Evolutionary conservation across 805 yeast species (phyloP).

Genomic region (Yamadazyma akitaensis): DNA sequence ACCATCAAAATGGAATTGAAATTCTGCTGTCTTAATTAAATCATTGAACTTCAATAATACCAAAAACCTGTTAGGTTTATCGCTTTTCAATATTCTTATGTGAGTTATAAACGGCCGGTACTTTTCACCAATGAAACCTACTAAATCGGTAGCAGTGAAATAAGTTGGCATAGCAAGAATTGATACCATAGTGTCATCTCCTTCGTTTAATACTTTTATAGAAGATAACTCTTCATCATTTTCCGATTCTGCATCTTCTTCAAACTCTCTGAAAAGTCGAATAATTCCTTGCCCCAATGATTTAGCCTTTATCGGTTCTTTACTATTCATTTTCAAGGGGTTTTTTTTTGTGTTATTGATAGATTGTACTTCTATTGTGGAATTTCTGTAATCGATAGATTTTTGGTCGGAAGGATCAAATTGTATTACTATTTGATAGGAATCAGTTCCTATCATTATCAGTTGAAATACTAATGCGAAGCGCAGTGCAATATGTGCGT

Average conservation of each 20-base stretch:
- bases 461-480: neutral
- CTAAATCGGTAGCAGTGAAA: slow-evolving; percentile 76
- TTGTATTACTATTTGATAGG: slow-evolving; percentile 35
- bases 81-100: slow-evolving; percentile 67
- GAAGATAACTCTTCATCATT: neutral
- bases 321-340: slow-evolving; percentile 15
- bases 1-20: slow-evolving; percentile 67
- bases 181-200: slow-evolving; percentile 67
- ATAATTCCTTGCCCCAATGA: slow-evolving; percentile 74
- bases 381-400: slow-evolving; percentile 29
- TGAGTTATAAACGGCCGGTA: slow-evolving; percentile 58
- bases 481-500: neutral
- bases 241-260: slow-evolving; percentile 18
- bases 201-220: slow-evolving; percentile 18
- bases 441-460: slow-evolving; percentile 34
- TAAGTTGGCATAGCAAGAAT: slow-evolving; percentile 86
- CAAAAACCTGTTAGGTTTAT: slow-evolving; percentile 65
- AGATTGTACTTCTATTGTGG: slow-evolving; percentile 26
- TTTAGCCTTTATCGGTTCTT: slow-evolving; percentile 57
- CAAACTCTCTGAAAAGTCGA: slow-evolving; percentile 58
- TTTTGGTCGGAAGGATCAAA: slow-evolving; percentile 10
- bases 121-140: slow-evolving; percentile 74
- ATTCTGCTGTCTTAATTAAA: slow-evolving; percentile 53
- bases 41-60: slow-evolving; percentile 72
- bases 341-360: slow-evolving; percentile 21